Conservation (phyloP, 108 stramenopile species). For the Conticribra weissflogii region DNA sequence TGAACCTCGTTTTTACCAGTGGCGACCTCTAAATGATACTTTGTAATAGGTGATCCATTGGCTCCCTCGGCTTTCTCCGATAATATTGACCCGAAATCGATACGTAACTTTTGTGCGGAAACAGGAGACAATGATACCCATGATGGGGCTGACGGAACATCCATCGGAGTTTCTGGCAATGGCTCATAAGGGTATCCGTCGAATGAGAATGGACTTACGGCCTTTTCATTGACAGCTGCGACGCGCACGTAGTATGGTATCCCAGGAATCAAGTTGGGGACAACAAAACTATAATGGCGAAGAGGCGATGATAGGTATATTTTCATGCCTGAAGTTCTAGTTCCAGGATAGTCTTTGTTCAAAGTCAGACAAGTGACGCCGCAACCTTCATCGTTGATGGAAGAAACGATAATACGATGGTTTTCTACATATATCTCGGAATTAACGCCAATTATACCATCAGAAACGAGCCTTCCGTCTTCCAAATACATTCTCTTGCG, state of each 20-base stretch:
- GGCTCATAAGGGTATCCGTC: constrained; percentile 50
- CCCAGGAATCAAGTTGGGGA: constrained; percentile 51
- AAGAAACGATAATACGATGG: constrained; percentile 23
- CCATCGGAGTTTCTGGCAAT: constrained; percentile 42
- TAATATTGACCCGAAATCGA: constrained; percentile 53
- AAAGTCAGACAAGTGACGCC: constrained; percentile 41
- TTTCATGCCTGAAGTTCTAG: constrained; percentile 32
- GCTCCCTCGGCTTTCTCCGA: constrained; percentile 54
- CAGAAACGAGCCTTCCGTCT: constrained; percentile 19
- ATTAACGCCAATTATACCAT: constrained; percentile 24
- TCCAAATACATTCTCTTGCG: constrained; percentile 38
- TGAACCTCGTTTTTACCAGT: constrained; percentile 27
- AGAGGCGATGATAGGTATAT: constrained; percentile 20
- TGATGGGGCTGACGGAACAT: constrained; percentile 26
- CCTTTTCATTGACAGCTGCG: constrained; percentile 52
- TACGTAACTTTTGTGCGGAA: constrained; percentile 27
- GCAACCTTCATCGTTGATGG: constrained; percentile 39
- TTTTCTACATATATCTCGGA: constrained; percentile 30
- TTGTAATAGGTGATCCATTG: constrained; percentile 50
- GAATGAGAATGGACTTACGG: constrained; percentile 36
- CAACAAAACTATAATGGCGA: constrained; percentile 26
- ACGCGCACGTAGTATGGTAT: constrained; percentile 55
- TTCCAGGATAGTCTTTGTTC: constrained; percentile 30
- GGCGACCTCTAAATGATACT: constrained; percentile 53
- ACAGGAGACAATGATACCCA: constrained; percentile 37